phyloP scores from a whole-genome alignment of 2,329 filamentous ascomycete species.

The Cryphonectria nitschkei region DNA sequence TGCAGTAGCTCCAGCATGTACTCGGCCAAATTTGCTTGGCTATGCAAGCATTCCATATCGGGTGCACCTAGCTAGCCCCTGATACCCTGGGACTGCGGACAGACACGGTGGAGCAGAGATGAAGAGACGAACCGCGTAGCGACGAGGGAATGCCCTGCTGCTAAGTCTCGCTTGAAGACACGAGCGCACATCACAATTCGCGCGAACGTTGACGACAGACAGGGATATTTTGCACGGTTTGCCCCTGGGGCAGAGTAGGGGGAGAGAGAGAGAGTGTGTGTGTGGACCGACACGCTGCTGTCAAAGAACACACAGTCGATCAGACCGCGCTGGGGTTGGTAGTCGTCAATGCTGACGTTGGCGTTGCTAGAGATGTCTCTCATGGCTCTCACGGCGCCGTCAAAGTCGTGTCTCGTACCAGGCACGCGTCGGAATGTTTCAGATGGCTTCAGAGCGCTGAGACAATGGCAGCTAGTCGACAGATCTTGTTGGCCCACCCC shows the following conservation, averaged over 20 bases:
- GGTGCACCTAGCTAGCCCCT: conserved; percentile 1
- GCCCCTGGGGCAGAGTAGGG: not conserved
- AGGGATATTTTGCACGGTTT: conserved; percentile 2
- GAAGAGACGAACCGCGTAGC: not conserved
- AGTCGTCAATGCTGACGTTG: conserved; percentile 16
- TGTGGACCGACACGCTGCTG: not conserved
- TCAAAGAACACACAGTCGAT: not conserved
- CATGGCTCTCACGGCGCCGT: conserved; percentile 1
- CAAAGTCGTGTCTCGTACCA: not conserved
- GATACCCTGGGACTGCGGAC: not conserved
- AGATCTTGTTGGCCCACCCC: not conserved
- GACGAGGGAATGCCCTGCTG: not conserved
- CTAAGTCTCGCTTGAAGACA: conserved; percentile 6
- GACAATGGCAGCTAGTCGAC: not conserved
- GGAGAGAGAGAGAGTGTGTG: no score
- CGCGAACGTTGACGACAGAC: not conserved
- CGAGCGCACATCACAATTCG: conserved; percentile 4
- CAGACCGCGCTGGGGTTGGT: conserved; percentile 4
- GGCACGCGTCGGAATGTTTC: conserved; percentile 6
- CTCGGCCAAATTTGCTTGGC: not conserved
- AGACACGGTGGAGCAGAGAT: conserved; percentile 2
- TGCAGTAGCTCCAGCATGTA: not conserved
- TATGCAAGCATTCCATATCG: not conserved
- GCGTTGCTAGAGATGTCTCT: not conserved
- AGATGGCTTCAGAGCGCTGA: conserved; percentile 1